Evolutionary conservation across 768 basidiomycete genomes (phyloP).

Genomic region (Scleroderma bovista): DNA sequence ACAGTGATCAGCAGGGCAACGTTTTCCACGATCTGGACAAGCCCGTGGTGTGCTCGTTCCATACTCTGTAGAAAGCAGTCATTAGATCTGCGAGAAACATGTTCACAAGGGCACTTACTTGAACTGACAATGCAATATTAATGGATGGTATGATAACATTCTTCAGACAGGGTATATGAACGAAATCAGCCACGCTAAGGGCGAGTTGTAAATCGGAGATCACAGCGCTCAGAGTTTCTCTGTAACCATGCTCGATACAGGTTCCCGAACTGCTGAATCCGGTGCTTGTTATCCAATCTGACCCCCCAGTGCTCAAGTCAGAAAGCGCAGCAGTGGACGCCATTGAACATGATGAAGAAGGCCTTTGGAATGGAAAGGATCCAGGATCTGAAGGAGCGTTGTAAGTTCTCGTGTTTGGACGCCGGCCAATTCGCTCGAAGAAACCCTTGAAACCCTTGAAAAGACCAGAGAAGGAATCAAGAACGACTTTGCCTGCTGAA

Average conservation of each 20-base stretch:
- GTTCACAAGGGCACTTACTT: not conserved
- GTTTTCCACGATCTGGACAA: not conserved
- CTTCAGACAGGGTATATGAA: not conserved
- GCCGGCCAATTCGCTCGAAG: not conserved
- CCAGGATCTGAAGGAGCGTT: not conserved
- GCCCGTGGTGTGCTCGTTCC: not conserved
- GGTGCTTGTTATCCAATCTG: not conserved
- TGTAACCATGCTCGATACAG: not conserved
- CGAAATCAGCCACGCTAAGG: not conserved
- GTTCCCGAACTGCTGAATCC: not conserved
- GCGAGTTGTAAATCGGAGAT: not conserved
- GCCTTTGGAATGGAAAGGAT: not conserved
- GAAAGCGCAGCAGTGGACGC: not conserved
- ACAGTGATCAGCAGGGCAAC: not conserved
- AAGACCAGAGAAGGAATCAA: not conserved
- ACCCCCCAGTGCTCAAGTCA: not conserved
- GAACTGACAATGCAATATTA: not conserved
- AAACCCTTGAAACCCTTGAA: not conserved
- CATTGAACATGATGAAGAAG: not conserved
- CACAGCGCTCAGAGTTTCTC: not conserved
- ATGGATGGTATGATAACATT: not conserved
- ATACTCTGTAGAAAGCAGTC: not conserved
- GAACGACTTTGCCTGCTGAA: not conserved
- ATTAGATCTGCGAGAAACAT: not conserved
- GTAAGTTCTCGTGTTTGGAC: not conserved